A percentile compares a stretch with the other conserved stretches of the same genome.
These are phyloP conservation scores for Wallacemonas rigidus DNA, from an alignment of 208 protist genomes.

Conservation along the genomic window DNA sequence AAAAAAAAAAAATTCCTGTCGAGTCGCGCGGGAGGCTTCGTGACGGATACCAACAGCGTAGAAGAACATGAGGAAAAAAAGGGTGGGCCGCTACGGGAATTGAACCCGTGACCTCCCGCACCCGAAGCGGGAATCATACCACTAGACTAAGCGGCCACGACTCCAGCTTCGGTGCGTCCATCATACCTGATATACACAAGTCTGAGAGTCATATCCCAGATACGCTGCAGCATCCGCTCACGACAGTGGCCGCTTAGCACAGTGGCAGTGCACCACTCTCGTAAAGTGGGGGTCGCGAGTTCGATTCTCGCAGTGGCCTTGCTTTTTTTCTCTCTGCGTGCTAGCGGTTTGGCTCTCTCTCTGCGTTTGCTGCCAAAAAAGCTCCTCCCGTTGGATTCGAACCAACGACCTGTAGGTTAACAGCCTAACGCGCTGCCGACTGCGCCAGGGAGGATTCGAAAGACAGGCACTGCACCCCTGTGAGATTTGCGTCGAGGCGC, in stretches of 20 bases:
- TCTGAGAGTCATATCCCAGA: too few relatives aligned
- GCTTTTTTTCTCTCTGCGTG: slow-evolving; percentile 16
- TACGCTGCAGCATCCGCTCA: background rate
- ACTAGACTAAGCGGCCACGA: slow-evolving; percentile 91
- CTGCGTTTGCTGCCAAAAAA: slow-evolving; percentile 39
- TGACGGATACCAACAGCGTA: too few relatives aligned
- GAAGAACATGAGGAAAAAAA: slow-evolving; percentile 32
- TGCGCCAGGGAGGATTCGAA: slow-evolving; percentile 90
- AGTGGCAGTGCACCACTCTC: slow-evolving; percentile 96
- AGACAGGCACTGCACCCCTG: background rate
- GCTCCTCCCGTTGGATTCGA: slow-evolving; percentile 94
- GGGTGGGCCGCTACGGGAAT: slow-evolving; percentile 88
- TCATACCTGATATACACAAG: too few relatives aligned
- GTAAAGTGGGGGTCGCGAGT: slow-evolving; percentile 96
- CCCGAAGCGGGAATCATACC: slow-evolving; percentile 94
- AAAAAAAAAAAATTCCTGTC: slow-evolving; percentile 8
- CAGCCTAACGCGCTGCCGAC: slow-evolving; percentile 95
- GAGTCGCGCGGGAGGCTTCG: too few relatives aligned
- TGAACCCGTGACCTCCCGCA: slow-evolving; percentile 93
- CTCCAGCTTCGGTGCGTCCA: background rate
- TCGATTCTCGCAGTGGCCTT: slow-evolving; percentile 95
- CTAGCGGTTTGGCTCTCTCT: background rate
- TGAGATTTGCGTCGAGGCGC: background rate
- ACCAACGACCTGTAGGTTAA: slow-evolving; percentile 96
- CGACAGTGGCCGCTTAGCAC: slow-evolving; percentile 88